Conservation (phyloP, 331 rosid species). For the Prunus yedoensis region DNA sequence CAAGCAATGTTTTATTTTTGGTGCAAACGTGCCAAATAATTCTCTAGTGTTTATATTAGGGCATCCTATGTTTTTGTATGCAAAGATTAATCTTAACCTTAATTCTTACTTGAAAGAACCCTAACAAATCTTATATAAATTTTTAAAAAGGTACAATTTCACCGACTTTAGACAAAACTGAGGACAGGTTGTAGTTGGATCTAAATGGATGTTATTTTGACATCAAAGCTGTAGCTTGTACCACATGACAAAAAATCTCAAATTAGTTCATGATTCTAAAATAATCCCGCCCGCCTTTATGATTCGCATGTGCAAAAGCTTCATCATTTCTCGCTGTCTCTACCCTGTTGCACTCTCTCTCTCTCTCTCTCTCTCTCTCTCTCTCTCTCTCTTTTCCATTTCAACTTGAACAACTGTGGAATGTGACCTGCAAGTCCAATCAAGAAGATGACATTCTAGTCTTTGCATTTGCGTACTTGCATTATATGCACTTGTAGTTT, state of each 20-base stretch:
- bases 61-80: too few species aligned
- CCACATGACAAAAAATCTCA: neutral
- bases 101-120: too few species aligned
- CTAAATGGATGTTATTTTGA: neutral
- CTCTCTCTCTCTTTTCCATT: neutral
- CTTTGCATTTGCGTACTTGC: neutral
- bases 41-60: too few species aligned
- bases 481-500: neutral
- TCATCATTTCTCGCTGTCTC: conserved; percentile 17
- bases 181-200: neutral
- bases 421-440: conserved; percentile 10
- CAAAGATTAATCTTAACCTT: too few species aligned
- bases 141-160: too few species aligned
- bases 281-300: conserved; percentile 5
- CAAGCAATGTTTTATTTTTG: too few species aligned
- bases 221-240: neutral
- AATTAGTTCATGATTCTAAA: neutral
- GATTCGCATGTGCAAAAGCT: conserved; percentile 14
- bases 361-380: neutral
- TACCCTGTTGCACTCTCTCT: neutral
- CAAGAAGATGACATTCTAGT: neutral
- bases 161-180: too few species aligned
- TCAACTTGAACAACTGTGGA: conserved; percentile 9
- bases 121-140: too few species aligned
- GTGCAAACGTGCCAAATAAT: too few species aligned